Evolutionary conservation across 768 basidiomycete genomes (phyloP).

Genomic region (Trametes punicea): DNA sequence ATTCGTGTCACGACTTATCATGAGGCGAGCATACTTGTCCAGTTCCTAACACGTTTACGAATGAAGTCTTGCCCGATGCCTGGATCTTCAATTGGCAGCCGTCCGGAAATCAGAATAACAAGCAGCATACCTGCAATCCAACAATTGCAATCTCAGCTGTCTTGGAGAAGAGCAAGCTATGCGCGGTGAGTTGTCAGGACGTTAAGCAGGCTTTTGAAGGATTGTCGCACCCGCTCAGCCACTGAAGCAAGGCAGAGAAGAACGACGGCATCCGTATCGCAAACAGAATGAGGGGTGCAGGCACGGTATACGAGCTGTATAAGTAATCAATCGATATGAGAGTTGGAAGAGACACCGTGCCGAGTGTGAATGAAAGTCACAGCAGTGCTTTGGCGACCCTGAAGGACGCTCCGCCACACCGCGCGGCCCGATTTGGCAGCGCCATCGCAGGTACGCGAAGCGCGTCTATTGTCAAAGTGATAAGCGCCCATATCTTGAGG

Average conservation of each 20-base stretch:
- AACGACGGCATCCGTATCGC: constrained; percentile 31
- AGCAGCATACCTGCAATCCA: constrained; percentile 65
- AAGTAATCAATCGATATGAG: background rate
- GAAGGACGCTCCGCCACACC: no score
- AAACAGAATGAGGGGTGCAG: no score
- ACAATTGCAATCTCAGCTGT: constrained; percentile 89
- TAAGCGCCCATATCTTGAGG: background rate
- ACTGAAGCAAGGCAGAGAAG: constrained; percentile 52
- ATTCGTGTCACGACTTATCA: background rate
- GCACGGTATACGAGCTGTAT: no score
- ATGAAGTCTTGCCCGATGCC: constrained; percentile 95
- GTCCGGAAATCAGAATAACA: no score
- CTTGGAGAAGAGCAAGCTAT: constrained; percentile 82
- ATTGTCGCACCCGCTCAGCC: constrained; percentile 48
- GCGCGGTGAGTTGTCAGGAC: background rate
- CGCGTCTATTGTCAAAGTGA: background rate
- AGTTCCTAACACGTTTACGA: constrained; percentile 89
- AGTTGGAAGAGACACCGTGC: background rate
- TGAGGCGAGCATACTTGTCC: constrained; percentile 53
- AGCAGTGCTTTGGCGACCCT: no score
- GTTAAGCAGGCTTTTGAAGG: background rate
- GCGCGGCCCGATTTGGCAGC: background rate
- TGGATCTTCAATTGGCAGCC: no score
- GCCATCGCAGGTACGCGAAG: background rate
- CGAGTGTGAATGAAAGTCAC: no score